Evolutionary conservation across 208 protist genomes (phyloP), one percentile per base, ranked within the genome.

Genomic region (Leishmania mexicana): DNA sequence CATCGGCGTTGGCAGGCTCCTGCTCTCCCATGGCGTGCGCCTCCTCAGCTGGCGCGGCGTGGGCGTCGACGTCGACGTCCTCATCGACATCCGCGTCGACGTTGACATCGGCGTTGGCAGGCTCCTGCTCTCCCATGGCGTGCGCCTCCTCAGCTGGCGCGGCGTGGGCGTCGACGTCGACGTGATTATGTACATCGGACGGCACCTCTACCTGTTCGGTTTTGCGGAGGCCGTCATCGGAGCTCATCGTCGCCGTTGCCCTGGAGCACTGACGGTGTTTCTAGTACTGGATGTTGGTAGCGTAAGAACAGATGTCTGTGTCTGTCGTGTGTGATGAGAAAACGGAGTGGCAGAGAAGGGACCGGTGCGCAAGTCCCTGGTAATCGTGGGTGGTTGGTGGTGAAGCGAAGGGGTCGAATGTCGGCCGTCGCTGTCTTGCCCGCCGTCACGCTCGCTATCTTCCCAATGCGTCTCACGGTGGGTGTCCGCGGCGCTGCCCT

Each of bases 71-170:
- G 51, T 21, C 51, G 31, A 35, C 31, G 31, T 35, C 31, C 31
- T 35, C 31, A 35, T 35, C 31, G 31, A 35, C 31, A 35, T 35
- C 31, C 31, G 31, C 47, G 47, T 49, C 47, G 8, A 11, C 47
- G 47, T 49, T 11, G 8, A 49, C 47, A 11, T 49, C 47, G 8
- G 47, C 51, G 51, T 21, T 1, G 4, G 51, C 51, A 11, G 42
- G n/a, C n/a, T 76, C 45, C 51, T 13, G 24, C 62, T 68, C 62
- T 13, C 8, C 62, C 62, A 38, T 28, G 7, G 13, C 62, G 5
- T 68, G n/a, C 62, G 70, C 38, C 7, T 78, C 60, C 73, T 76
- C 62, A 10, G 49, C 24, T 62, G 75, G 38, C 4, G n/a, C 62
- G 42, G 76, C 51, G 21, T 35, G 47, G 42, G 76, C 51, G 21